Conservation (phyloP, 495 filamentous ascomycete genomes). For the Tricharina praecox region DNA sequence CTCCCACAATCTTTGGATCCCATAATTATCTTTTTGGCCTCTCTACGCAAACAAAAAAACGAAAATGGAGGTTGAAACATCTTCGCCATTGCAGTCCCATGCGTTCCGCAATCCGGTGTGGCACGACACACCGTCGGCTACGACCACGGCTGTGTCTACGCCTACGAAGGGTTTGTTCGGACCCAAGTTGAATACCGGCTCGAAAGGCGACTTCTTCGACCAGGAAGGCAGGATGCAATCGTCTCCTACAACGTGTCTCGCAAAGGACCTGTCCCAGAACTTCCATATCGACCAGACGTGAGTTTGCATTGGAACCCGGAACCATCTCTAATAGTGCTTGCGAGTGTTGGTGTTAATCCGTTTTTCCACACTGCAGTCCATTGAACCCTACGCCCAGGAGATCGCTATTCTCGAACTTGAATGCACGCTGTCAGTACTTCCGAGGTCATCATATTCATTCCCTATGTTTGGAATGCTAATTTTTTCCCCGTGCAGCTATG, state of each 20-base stretch:
- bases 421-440: slow-evolving; percentile 1
- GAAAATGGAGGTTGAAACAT: slow-evolving; percentile 3
- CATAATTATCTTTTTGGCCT: not conserved
- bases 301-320: not conserved
- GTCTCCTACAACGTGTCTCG: not conserved
- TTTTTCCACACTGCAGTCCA: not conserved
- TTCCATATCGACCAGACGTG: slow-evolving; percentile 3
- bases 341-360: not conserved
- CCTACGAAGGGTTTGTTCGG: not conserved
- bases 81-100: slow-evolving; percentile 1
- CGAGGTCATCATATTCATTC: not conserved
- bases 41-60: not conserved
- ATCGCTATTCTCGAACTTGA: slow-evolving; percentile 1
- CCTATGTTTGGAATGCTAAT: not conserved
- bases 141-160: not conserved
- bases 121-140: not conserved
- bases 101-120: not conserved
- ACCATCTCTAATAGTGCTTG: not conserved
- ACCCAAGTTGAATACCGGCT: not conserved
- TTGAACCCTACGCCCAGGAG: not conserved
- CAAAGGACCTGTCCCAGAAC: slow-evolving; percentile 1
- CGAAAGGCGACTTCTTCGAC: not conserved
- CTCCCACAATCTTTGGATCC: not conserved
- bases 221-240: not conserved
- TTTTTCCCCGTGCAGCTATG: not conserved